Base-by-base conservation (phyloP, 495 filamentous ascomycete species). In the Bathelium albidoporum region DNA sequence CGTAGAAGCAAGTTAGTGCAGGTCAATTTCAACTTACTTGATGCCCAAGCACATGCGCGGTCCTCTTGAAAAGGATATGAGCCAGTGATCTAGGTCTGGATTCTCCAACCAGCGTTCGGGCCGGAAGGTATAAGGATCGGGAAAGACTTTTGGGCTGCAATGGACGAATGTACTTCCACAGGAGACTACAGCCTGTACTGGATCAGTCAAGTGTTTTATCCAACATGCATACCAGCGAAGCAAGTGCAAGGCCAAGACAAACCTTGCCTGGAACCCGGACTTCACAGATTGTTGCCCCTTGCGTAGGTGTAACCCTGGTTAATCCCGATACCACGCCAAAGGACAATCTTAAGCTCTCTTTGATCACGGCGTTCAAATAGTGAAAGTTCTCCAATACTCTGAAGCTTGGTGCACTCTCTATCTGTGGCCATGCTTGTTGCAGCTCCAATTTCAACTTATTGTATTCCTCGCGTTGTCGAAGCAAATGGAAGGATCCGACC, bases 291-390 rank as follows among this genome's bases (percentile, higher is more conserved):
- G n/a, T 22, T 34, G 59, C 44, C 5, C 64, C 61, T 43, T 63
- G 44, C 9, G 26, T 2, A 16, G 62, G 62, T 16, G 61, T 58
- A 22, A 60, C 39, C 31, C 62, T 58, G 12, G 45, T 20, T 32
- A 64, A 49, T 31, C 62, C 62, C 2, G 62, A 60, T 1, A 60
- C 45, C 24, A 64, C 62, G 14, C 62, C 62, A 7, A 16, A 41
- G 22, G n/a, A 43, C 20, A 64, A 22, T 49, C 65, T 52, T 4
- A 67, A 41, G 10, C 31, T 32, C 61, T 76, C 73, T 58, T 74
- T 74, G 22, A 75, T 68, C 7, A 70, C 65, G 1, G 74, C 74
- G 7, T 70, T 72, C 62, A 77, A 59, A 65, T 74, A 75, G 1
- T 73, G 70, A 1, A 76, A 60, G 28, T 60, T 70, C 63, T 78